A percentile compares a stretch with the other conserved stretches of the same genome.
phyloP scores from a whole-genome alignment of 371 early-diverging fungal species.

The Modicella reniformis region DNA sequence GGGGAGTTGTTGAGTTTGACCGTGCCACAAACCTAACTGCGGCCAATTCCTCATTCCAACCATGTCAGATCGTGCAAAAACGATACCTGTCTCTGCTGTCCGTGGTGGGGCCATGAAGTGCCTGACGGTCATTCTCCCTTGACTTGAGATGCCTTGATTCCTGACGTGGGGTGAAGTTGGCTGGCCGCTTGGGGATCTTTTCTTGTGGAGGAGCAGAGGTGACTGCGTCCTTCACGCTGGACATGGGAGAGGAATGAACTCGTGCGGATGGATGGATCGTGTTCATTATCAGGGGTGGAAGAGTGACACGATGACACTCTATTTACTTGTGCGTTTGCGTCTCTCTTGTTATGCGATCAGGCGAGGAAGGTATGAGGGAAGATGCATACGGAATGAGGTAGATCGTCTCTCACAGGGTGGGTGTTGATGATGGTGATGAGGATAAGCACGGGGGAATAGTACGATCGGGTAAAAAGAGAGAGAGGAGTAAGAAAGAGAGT shows the following conservation, averaged over 20 bases:
- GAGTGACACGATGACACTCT: conserved; percentile 24
- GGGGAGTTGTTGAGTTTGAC: too few species aligned
- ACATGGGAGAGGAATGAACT: conserved; percentile 25
- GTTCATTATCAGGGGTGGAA: conserved; percentile 23
- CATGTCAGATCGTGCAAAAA: too few species aligned
- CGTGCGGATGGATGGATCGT: conserved; percentile 31
- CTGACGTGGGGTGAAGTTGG: conserved; percentile 20
- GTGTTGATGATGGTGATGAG: background rate
- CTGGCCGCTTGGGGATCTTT: conserved; percentile 7
- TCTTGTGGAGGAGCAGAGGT: conserved; percentile 2
- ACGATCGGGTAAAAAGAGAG: background rate
- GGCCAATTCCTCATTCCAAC: too few species aligned
- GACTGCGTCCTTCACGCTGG: conserved; percentile 19
- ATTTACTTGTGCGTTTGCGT: too few species aligned
- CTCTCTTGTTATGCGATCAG: background rate
- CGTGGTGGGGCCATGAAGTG: too few species aligned
- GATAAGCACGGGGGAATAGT: background rate
- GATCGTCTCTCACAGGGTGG: background rate
- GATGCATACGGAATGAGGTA: background rate
- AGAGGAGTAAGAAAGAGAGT: background rate
- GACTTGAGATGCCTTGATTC: conserved; percentile 8
- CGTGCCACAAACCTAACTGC: too few species aligned
- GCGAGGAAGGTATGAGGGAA: background rate
- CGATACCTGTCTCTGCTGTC: too few species aligned
- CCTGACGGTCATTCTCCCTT: too few species aligned